Evolutionary conservation across 805 yeast species (phyloP), one percentile per base, ranked within the genome.

Genomic region (Pichia nakasei): DNA sequence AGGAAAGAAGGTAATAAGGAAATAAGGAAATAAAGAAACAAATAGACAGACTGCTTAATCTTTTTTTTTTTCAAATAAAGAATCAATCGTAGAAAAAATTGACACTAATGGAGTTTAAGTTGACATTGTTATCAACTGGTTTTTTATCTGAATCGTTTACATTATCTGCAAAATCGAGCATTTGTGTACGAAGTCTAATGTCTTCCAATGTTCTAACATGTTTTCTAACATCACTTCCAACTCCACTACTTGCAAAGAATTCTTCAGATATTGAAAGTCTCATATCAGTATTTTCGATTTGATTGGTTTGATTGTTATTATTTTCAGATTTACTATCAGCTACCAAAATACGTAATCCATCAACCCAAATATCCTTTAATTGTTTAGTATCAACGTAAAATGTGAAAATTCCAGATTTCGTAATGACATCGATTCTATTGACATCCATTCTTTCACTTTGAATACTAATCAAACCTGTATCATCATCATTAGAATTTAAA

Each of bases 311-410:
- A 20, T 9, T 38, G 9, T 9, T 38, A 27, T 15, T 26, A 37
- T 13, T 27, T 1, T 79, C 72, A 17, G 72, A 48, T 20, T 52
- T 57, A 41, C 54, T 67, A 15, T 55, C 52, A 42, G 68, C 66
- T 19, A 70, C 64, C 31, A 77, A 55, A 56, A 78, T 63, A 53
- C 76, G 77, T 43, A 85, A 59, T 0, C 94, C 95, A 61, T 86
- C 95, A 31, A 82, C 64, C 94, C 94, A 86, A 8, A 80, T 75
- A 43, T 74, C 76, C 36, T 82, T 77, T 39, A 76, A 72, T 39
- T 81, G 85, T 49, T 74, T 73, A 1, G 85, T 80, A 46, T 83
- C 89, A 13, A 85, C 75, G 56, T 72, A 85, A 53, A 85, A 81
- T n/a, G 69, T 59, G 44, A 85, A 67, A 11, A 78, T 38, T 2